Evolutionary conservation across 2,329 filamentous ascomycete genomes (phyloP).

Genomic region (Paracamarosporium sp.): DNA sequence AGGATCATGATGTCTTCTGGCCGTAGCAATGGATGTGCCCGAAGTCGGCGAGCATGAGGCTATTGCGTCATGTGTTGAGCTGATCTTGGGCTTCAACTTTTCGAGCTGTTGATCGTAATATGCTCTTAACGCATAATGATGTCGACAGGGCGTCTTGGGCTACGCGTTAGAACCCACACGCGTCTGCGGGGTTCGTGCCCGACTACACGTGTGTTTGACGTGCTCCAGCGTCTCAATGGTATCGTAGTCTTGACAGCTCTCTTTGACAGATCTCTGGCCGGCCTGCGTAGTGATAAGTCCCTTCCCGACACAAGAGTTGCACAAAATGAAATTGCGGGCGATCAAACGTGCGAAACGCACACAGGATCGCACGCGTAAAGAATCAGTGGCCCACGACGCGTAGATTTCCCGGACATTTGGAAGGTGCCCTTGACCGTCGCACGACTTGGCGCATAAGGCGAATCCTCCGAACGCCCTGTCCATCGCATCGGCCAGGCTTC

Average conservation of each 20-base stretch:
- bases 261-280: not conserved
- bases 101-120: slow-evolving; percentile 35
- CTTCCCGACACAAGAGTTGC: not conserved
- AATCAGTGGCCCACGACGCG: not conserved
- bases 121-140: slow-evolving; percentile 15
- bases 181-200: not conserved
- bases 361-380: not conserved
- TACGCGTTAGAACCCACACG: slow-evolving; percentile 15
- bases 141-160: slow-evolving; percentile 7
- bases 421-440: not conserved
- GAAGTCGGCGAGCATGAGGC: slow-evolving; percentile 21
- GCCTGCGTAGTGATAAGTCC: not conserved
- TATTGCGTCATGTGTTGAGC: slow-evolving; percentile 24
- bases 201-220: slow-evolving; percentile 11
- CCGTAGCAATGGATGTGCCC: slow-evolving; percentile 11
- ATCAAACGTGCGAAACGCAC: not conserved
- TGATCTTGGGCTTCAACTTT: slow-evolving; percentile 32
- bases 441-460: slow-evolving; percentile 12
- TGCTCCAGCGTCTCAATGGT: not conserved
- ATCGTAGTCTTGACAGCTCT: not conserved
- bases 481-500: not conserved
- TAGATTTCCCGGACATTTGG: not conserved
- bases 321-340: slow-evolving; percentile 11
- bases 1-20: slow-evolving; percentile 19
- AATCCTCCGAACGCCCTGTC: slow-evolving; percentile 4